Evolutionary conservation across 805 yeast genomes (phyloP).

Genomic region (Pichia deserticola): DNA sequence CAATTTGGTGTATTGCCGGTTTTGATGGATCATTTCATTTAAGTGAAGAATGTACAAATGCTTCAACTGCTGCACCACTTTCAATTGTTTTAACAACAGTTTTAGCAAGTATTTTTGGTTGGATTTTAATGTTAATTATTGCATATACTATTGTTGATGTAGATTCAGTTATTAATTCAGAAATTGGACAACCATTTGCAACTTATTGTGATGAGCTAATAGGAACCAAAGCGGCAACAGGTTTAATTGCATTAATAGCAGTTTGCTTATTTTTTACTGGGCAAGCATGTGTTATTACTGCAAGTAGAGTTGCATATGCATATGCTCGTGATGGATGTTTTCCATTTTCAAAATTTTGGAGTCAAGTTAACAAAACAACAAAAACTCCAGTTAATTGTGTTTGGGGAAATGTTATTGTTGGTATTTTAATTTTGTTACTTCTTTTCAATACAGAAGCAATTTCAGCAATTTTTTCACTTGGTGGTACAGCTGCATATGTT

Average conservation of each 20-base stretch:
- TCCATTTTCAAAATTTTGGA: constrained; percentile 37
- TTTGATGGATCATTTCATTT: constrained; percentile 68
- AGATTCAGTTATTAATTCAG: constrained; percentile 37
- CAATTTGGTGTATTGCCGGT: constrained; percentile 66
- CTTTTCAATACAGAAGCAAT: constrained; percentile 39
- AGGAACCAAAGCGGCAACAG: constrained; percentile 34
- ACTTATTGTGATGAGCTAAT: constrained; percentile 44
- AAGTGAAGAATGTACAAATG: constrained; percentile 61
- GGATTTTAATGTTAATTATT: constrained; percentile 48
- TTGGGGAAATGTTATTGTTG: constrained; percentile 39
- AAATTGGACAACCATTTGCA: constrained; percentile 54
- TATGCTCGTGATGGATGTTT: constrained; percentile 50
- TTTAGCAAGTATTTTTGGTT: constrained; percentile 49
- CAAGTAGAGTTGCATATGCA: constrained; percentile 56
- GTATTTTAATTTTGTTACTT: constrained; percentile 33
- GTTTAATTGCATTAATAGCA: constrained; percentile 36
- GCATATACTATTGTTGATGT: constrained; percentile 51
- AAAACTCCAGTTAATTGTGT: constrained; percentile 38
- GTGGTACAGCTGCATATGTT: constrained; percentile 41
- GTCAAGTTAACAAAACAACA: constrained; percentile 33
- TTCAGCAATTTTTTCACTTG: constrained; percentile 44
- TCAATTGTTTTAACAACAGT: constrained; percentile 53
- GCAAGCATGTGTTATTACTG: constrained; percentile 51
- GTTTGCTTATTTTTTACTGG: constrained; percentile 41
- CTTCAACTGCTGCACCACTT: constrained; percentile 56